Evolutionary conservation across 768 basidiomycete genomes (phyloP), one percentile per base, ranked within the genome.

Genomic region (Pleurotus pulmonarius): DNA sequence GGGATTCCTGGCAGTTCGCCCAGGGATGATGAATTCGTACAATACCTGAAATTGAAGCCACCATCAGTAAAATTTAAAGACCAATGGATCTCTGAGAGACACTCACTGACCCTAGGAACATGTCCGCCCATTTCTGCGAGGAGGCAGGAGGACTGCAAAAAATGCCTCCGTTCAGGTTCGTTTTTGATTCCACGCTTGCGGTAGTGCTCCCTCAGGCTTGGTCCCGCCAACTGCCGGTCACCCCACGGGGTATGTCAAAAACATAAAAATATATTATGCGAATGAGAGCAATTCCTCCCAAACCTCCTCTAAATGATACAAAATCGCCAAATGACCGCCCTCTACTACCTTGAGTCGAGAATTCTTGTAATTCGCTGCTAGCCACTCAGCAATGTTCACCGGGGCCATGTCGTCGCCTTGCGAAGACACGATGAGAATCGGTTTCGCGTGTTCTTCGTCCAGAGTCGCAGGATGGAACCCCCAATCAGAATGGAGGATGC

Each of bases 401-500:
- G 76, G 71, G 1, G 67, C 63, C 53, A 70, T 53, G 26, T 66
- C 65, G 53, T 82, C 80, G 3, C 64, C 69, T 12, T 59, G 18
- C 9, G 69, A 67, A 18, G 73, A 61, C 41, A 73, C 70, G 13
- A 82, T 46, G 57, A 77, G 59, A 16, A 82, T 72, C 18, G 60
- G 68, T 26, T 60, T 66, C 26, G 59, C 59, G 56, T 80, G 79
- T 15, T 70, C 74, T 15, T 73, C 74, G 46, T 81, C 79, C 49
- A 81, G 61, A 4, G 61, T 60, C 39, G 70, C 67, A 3, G 78
- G 72, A 4, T 60, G 61, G 56, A 70, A 72, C 46, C 70, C 79
- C 79, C 79, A 81, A 58, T 77, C 75, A 29, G 73, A 72, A 46
- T 77, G 70, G 16, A 77, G 47, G 20, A 77, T 66, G 5, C 60